Base-by-base conservation (phyloP, 2,329 filamentous ascomycete genomes). In the Clonostachys byssicola region DNA sequence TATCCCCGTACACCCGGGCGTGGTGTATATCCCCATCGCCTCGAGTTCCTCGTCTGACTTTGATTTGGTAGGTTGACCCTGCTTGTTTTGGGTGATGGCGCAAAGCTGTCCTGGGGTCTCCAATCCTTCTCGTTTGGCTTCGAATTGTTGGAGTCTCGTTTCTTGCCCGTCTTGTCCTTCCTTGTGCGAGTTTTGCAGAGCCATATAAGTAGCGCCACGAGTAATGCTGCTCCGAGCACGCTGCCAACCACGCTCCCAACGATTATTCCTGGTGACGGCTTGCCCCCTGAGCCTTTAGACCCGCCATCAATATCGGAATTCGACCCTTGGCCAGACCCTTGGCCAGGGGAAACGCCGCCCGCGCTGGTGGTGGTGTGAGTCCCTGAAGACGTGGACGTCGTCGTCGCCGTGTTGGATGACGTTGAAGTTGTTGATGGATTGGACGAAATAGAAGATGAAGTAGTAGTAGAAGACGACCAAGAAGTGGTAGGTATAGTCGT, bases 161-260 rank as follows among this genome's bases (percentile, higher is more conserved):
- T 30, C 23, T 30, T 30, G 23, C 23, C 23, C 23, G 23, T 3
- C 23, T 30, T 30, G 9, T 30, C 23, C 23, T 30, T 30, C 23
- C 9, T 30, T 4, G 23, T 30, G 23, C 23, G 23, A 30, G 23
- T 30, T 30, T 62, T 66, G 66, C 72, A 55, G 71, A 70, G 73
- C 73, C 36, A 39, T n/a, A 39, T 77, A 12, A 74, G 52, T 3
- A 75, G 51, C 41, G 77, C 69, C 2, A 61, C 69, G 23, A 74
- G 52, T 12, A 51, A 36, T 13, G n/a, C 77, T 49, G 39, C 66
- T 63, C 42, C 58, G 2, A 69, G 66, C 4, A 74, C 57, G 6
- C 72, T 70, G 23, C 74, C 74, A 10, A 74, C 60, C 5, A 77
- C 73, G 34, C 73, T 71, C 10, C 68, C 72, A 2, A 68, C 73